These are phyloP conservation scores for Xylariaceae sp. DNA, from an alignment of 2,329 filamentous ascomycete species.

Conservation along the genomic window DNA sequence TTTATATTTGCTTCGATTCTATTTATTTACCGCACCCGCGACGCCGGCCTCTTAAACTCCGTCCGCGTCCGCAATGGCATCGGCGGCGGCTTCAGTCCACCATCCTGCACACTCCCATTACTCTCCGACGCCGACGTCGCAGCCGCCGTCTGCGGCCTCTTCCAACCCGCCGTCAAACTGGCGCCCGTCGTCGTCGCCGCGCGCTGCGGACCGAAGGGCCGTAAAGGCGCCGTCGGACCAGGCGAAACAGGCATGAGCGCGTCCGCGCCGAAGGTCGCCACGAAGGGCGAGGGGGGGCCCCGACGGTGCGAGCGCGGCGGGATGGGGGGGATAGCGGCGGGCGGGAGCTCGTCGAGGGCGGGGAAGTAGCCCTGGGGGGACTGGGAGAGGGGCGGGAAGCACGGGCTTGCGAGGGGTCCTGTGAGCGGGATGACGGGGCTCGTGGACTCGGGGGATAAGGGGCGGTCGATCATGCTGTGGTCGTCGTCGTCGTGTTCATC, in stretches of 20 bases:
- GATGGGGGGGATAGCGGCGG: constrained; percentile 7
- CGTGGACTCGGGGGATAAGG: constrained; percentile 25
- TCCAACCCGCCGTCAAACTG: constrained; percentile 5
- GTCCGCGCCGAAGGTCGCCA: constrained; percentile 14
- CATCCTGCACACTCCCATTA: neutral
- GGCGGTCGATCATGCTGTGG: constrained; percentile 5
- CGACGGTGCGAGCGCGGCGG: constrained; percentile 17
- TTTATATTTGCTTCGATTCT: too few relatives aligned
- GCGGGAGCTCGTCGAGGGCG: constrained; percentile 3
- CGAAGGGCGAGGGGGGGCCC: constrained; percentile 15
- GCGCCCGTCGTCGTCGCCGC: constrained; percentile 12
- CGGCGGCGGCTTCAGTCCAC: neutral
- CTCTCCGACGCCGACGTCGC: neutral
- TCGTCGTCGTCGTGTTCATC: constrained; percentile 13
- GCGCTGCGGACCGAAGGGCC: constrained; percentile 24
- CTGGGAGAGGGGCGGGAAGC: constrained; percentile 17
- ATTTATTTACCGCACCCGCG: too few relatives aligned
- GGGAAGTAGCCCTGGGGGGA: constrained; percentile 7
- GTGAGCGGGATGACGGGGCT: constrained; percentile 27
- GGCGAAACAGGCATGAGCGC: constrained; percentile 7
- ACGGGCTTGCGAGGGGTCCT: constrained; percentile 26
- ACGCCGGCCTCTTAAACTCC: neutral
- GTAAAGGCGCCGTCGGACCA: constrained; percentile 22
- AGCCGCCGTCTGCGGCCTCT: constrained; percentile 11
- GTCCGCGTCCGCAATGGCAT: neutral